These are phyloP conservation scores for Myxozyma mucilagina DNA, from an alignment of 805 yeast species.

Conservation along the genomic window DNA sequence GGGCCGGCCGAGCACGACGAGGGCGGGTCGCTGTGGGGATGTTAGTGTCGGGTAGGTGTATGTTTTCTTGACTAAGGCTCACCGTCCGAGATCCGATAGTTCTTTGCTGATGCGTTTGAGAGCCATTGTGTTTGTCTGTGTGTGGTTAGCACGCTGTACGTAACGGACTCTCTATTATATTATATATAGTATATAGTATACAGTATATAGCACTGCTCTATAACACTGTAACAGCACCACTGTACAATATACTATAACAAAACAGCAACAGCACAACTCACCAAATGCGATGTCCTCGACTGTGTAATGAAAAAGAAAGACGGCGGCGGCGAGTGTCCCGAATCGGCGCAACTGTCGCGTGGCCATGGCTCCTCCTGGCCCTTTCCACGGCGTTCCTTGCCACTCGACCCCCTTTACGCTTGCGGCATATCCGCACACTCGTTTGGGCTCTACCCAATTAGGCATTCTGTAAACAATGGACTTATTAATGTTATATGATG, in stretches of 20 bases:
- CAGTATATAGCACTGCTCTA: not conserved
- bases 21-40: constrained; percentile 80
- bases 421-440: not conserved
- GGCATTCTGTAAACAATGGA: not conserved
- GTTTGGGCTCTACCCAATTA: not conserved
- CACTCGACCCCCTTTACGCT: not conserved
- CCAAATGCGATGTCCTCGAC: too few species aligned
- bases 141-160: too few species aligned
- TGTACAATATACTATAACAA: not conserved
- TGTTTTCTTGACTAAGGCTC: constrained; percentile 40
- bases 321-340: not conserved
- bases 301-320: not conserved
- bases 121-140: constrained; percentile 53
- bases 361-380: not conserved
- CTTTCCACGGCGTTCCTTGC: constrained; percentile 19
- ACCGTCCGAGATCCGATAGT: constrained; percentile 91
- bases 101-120: constrained; percentile 95
- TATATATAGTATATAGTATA: too few species aligned
- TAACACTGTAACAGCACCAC: not conserved
- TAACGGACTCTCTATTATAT: too few species aligned
- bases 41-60: not conserved
- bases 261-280: not conserved
- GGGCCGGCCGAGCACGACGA: constrained; percentile 99
- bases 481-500: not conserved
- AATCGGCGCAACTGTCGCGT: constrained; percentile 9